These are phyloP conservation scores for Pichia membranifaciens DNA, from an alignment of 805 yeast species.

Conservation along the genomic window DNA sequence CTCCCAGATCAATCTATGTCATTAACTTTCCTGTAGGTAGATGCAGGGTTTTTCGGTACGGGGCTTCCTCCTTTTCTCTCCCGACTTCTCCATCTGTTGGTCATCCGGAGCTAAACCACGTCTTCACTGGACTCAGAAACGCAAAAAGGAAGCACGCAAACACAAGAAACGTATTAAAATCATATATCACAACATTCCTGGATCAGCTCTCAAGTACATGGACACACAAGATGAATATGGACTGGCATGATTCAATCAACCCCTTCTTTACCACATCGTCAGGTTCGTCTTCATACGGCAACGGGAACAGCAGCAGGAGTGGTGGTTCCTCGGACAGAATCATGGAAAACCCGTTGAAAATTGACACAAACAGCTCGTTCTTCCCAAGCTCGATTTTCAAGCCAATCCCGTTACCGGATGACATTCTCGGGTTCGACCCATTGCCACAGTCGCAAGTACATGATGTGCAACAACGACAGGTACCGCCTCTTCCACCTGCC, in stretches of 20 bases:
- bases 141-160: not conserved
- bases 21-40: too few species aligned
- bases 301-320: not conserved
- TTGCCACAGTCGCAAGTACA: not conserved
- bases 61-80: too few species aligned
- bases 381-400: slow-evolving; percentile 24
- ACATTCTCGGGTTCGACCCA: slow-evolving; percentile 40
- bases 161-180: not conserved
- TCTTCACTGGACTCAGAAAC: too few species aligned
- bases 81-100: too few species aligned
- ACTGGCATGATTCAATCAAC: slow-evolving; percentile 11
- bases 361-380: slow-evolving; percentile 20
- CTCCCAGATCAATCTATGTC: too few species aligned
- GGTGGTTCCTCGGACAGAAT: not conserved
- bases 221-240: slow-evolving; percentile 5
- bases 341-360: slow-evolving; percentile 10
- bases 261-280: slow-evolving; percentile 4
- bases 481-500: not conserved
- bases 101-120: too few species aligned
- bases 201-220: not conserved
- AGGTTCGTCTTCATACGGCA: too few species aligned
- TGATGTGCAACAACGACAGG: not conserved
- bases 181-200: not conserved
- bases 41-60: too few species aligned
- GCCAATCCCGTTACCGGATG: slow-evolving; percentile 46